A percentile compares a stretch with the other conserved stretches of the same genome.
Conservation (phyloP, 2,329 filamentous ascomycete genomes). For the Mollisiaceae sp. region DNA sequence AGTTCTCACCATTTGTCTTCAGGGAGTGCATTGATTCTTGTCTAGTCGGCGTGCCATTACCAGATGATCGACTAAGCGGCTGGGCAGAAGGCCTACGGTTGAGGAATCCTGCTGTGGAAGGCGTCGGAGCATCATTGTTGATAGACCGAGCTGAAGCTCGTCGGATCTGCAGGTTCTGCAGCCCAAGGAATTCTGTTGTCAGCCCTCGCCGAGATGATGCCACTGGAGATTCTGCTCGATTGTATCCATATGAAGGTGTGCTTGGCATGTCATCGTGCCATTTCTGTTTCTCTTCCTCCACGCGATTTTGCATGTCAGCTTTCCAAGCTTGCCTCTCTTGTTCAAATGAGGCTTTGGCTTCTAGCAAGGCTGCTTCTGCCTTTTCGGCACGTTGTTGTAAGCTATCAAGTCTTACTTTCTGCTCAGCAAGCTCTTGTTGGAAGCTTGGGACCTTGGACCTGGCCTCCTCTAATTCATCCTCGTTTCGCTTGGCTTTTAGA, state of each 20-base stretch:
- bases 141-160: slow-evolving; percentile 39
- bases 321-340: slow-evolving; percentile 65
- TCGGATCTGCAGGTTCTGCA: slow-evolving; percentile 44
- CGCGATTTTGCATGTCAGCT: slow-evolving; percentile 57
- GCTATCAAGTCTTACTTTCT: slow-evolving; percentile 62
- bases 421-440: slow-evolving; percentile 66
- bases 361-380: slow-evolving; percentile 66
- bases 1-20: slow-evolving; percentile 33
- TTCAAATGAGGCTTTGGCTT: slow-evolving; percentile 59
- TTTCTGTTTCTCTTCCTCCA: slow-evolving; percentile 69
- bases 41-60: slow-evolving; percentile 39
- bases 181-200: slow-evolving; percentile 43
- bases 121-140: slow-evolving; percentile 37
- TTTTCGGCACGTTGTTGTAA: slow-evolving; percentile 70
- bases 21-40: slow-evolving; percentile 41
- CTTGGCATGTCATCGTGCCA: slow-evolving; percentile 55
- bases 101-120: slow-evolving; percentile 30
- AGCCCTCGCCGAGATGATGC: slow-evolving; percentile 40
- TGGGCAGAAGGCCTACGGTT: slow-evolving; percentile 37
- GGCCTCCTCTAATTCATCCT: slow-evolving; percentile 81
- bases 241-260: slow-evolving; percentile 38
- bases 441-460: slow-evolving; percentile 67
- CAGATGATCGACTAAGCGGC: slow-evolving; percentile 35
- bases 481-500: slow-evolving; percentile 61
- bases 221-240: slow-evolving; percentile 40